phyloP scores from a whole-genome alignment of 495 filamentous ascomycete species.

The Bacidia rubella region DNA sequence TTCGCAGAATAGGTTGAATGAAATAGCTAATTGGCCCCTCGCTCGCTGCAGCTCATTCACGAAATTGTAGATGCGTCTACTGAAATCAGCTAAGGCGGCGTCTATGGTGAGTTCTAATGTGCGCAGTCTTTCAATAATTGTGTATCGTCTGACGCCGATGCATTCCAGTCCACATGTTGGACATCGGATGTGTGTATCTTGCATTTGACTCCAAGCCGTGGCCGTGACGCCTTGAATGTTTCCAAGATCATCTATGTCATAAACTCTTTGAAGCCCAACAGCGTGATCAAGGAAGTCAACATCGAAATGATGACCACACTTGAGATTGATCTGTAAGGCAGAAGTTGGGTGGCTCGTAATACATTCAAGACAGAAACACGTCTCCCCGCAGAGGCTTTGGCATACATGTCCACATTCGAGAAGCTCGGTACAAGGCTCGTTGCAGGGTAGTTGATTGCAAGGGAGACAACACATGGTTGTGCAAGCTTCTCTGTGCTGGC shows the following conservation, averaged over 20 bases:
- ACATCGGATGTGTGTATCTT: neutral
- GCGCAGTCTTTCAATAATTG: conserved; percentile 7
- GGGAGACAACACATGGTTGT: conserved; percentile 16
- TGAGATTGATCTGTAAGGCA: conserved; percentile 11
- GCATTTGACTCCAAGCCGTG: neutral
- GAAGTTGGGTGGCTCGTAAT: neutral
- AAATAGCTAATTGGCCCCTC: conserved; percentile 2
- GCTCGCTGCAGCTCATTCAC: conserved; percentile 3
- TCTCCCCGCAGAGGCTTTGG: conserved; percentile 16
- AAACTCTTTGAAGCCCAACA: conserved; percentile 5
- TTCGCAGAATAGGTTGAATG: conserved; percentile 6
- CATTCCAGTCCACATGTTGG: conserved; percentile 10
- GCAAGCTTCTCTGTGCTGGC: conserved; percentile 8
- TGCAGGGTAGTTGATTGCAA: conserved; percentile 14
- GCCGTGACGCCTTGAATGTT: conserved; percentile 1
- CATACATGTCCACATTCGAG: conserved; percentile 17
- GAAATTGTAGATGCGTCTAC: conserved; percentile 9
- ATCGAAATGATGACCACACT: conserved; percentile 19
- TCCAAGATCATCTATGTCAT: conserved; percentile 7
- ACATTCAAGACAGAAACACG: conserved; percentile 13
- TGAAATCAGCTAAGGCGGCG: conserved; percentile 9
- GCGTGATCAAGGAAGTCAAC: conserved; percentile 11
- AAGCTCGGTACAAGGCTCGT: conserved; percentile 13
- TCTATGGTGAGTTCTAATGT: conserved; percentile 9
- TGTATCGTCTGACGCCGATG: conserved; percentile 12